A percentile compares a stretch with the other conserved stretches of the same genome.
Conservation (phyloP, 192 early-diverging fungal genomes). For the Coemansia sp. region DNA sequence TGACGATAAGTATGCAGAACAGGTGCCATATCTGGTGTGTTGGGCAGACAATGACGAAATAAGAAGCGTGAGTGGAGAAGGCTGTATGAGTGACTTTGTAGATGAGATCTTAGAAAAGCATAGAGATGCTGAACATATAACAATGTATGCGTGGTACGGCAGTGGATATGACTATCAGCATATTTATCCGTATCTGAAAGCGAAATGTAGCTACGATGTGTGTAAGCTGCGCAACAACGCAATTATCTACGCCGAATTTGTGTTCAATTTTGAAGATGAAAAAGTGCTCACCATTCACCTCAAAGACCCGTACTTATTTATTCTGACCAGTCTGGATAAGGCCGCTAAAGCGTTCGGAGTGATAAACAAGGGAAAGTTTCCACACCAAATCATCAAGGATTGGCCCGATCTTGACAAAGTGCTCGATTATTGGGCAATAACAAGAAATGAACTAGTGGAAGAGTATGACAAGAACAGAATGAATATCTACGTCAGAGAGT, state of each 20-base stretch:
- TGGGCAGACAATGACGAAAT: background rate
- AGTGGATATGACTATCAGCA: conserved; percentile 7
- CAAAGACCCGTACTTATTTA: background rate
- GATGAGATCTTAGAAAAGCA: too few species aligned
- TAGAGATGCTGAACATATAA: background rate
- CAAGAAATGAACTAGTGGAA: background rate
- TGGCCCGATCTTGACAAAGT: background rate
- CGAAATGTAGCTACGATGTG: background rate
- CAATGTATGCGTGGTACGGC: background rate
- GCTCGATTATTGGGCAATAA: background rate
- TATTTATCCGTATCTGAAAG: conserved; percentile 3
- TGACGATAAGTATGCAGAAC: conserved; percentile 1
- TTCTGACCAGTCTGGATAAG: background rate
- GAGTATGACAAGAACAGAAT: background rate
- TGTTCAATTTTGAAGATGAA: background rate
- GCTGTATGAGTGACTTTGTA: background rate
- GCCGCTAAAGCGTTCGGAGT: background rate
- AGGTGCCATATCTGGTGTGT: conserved; percentile 1
- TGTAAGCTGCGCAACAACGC: background rate
- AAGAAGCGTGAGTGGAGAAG: background rate
- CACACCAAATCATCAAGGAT: background rate
- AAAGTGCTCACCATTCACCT: background rate
- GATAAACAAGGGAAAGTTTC: conserved; percentile 1
- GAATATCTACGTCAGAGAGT: background rate
- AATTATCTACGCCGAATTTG: conserved; percentile 3